phyloP scores from a whole-genome alignment of 805 yeast species.

The Ogataea angusta region DNA sequence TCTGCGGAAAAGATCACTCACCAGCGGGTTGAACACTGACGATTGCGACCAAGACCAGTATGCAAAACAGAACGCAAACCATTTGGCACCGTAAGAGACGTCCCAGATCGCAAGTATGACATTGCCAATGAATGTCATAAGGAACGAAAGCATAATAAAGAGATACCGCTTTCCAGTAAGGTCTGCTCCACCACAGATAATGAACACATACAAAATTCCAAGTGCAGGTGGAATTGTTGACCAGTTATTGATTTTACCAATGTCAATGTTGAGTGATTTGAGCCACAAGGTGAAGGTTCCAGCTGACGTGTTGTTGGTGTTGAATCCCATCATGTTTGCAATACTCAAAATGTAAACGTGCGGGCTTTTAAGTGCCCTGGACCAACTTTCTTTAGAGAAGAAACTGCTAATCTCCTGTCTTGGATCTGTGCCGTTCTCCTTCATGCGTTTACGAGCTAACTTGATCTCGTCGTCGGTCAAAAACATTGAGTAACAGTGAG shows the following conservation, averaged over 20 bases:
- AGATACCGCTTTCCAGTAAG: slow-evolving; percentile 50
- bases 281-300: slow-evolving; percentile 66
- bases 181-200: slow-evolving; percentile 51
- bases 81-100: slow-evolving; percentile 53
- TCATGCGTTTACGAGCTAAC: slow-evolving; percentile 45
- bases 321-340: slow-evolving; percentile 60
- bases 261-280: slow-evolving; percentile 43
- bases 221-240: slow-evolving; percentile 57
- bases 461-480: slow-evolving; percentile 55
- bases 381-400: slow-evolving; percentile 49
- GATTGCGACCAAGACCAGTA: slow-evolving; percentile 64
- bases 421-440: slow-evolving; percentile 32
- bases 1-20: slow-evolving; percentile 54
- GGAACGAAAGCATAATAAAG: slow-evolving; percentile 50
- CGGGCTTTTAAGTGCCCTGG: slow-evolving; percentile 51
- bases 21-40: slow-evolving; percentile 56
- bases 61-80: slow-evolving; percentile 60
- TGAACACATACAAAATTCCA: slow-evolving; percentile 49
- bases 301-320: slow-evolving; percentile 53
- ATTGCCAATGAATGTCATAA: slow-evolving; percentile 53
- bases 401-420: slow-evolving; percentile 28
- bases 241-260: slow-evolving; percentile 45
- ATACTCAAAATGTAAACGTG: slow-evolving; percentile 54
- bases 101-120: slow-evolving; percentile 57
- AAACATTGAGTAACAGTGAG: slow-evolving; percentile 48